phyloP scores from a whole-genome alignment of 345 rosid species.

The Schrenkiella parvula region DNA sequence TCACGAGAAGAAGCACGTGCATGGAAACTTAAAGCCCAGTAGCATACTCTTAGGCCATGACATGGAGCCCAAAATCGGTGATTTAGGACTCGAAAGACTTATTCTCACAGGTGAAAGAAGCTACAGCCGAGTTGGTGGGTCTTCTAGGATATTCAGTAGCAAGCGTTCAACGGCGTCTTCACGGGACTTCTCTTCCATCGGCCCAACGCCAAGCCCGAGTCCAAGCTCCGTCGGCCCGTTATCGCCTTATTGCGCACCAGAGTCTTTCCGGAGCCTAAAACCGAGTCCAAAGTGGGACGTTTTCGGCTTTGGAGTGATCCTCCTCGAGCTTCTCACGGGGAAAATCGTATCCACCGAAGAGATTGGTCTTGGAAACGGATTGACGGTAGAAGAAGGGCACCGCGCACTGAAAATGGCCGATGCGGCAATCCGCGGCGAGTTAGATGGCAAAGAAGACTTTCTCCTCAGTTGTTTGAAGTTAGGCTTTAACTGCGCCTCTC shows the following conservation, averaged over 20 bases:
- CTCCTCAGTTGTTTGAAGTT: slow-evolving; percentile 69
- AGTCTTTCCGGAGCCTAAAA: slow-evolving; percentile 71
- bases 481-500: slow-evolving; percentile 73
- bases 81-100: slow-evolving; percentile 83
- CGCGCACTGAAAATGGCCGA: slow-evolving; percentile 68
- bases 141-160: slow-evolving; percentile 71
- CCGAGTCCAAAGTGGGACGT: slow-evolving; percentile 90
- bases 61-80: slow-evolving; percentile 80
- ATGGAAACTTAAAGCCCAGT: slow-evolving; percentile 87
- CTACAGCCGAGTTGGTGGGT: slow-evolving; percentile 51
- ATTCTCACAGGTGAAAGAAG: slow-evolving; percentile 54
- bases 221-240: slow-evolving; percentile 58
- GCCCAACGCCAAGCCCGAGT: slow-evolving; percentile 53
- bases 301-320: slow-evolving; percentile 69
- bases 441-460: slow-evolving; percentile 77
- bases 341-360: slow-evolving; percentile 65
- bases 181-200: slow-evolving; percentile 42
- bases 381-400: slow-evolving; percentile 51
- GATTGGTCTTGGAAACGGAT: slow-evolving; percentile 70
- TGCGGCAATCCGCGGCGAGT: slow-evolving; percentile 54
- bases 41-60: slow-evolving; percentile 64
- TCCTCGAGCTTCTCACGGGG: slow-evolving; percentile 73
- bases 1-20: slow-evolving; percentile 88
- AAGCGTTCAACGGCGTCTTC: slow-evolving; percentile 58
- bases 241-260: slow-evolving; percentile 72